Evolutionary conservation across 441 rosid species (phyloP), one percentile per base, ranked within the genome.

Genomic region (Gossypium davidsonii): DNA sequence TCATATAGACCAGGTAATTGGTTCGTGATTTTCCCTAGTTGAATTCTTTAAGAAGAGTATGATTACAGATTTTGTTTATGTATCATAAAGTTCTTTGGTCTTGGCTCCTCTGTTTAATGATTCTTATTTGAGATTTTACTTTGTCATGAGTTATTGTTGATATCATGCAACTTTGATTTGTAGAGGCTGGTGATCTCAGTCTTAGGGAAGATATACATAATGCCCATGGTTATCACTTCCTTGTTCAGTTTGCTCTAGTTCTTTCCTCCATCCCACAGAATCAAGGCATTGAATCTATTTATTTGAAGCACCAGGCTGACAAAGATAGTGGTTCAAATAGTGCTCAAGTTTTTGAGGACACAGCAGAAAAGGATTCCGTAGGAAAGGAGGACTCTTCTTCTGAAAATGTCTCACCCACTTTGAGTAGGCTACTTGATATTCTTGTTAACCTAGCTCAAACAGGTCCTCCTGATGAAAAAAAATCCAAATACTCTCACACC

Each of bases 221-320:
- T 80, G 99, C 99, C 80, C 99, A 97, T 68, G 99, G 99, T 72
- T 94, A 97, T 87, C 99, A 93, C 80, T 97, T 97, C 85, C 98
- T 97, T 84, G 99, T 92, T 78, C 99, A 88, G 81, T 94, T 97
- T 88, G 98, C 97, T 49, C 79, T 97, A 79, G 85, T 85, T 77
- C 83, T 97, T 51, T 90, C 99, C 68, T 80, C 93, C 79, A 75
- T 88, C 84, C 90, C 89, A 72, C 87, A 80, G 78, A 84, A 77
- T 73, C 87, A 73, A 79, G 76, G 48, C 56, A 53, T 79, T 81
- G 82, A 75, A 70, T 76, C 83, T 59, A 57, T 77, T 67, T 58
- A 79, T 86, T 77, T 73, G 55, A 77, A 81, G 80, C 78, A 70
- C 56, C 58, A 4, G n/a, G 31, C 77, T 23, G 86, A 81, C 61